These are phyloP conservation scores for Babesia bigemina DNA, from an alignment of 169 alveolate species.

Conservation along the genomic window DNA sequence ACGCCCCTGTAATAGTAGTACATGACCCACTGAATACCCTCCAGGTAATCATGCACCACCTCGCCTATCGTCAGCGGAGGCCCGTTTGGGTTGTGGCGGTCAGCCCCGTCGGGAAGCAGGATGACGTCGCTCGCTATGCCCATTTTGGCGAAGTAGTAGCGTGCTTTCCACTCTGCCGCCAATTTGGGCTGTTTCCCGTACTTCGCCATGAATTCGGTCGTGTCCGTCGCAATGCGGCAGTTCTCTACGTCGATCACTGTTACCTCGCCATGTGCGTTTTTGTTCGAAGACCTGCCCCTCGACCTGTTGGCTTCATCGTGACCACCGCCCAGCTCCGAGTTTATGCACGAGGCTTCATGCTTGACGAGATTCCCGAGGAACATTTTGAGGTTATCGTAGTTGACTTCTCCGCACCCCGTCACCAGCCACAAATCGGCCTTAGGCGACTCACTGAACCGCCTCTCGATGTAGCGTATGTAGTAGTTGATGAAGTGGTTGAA, in stretches of 20 bases:
- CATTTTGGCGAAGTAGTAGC: constrained; percentile 72
- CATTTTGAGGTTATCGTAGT: constrained; percentile 36
- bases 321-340: constrained; percentile 26
- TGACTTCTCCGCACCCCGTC: constrained; percentile 62
- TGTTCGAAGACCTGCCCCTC: neutral
- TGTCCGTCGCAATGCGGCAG: constrained; percentile 57
- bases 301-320: constrained; percentile 9
- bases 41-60: constrained; percentile 87
- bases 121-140: constrained; percentile 81
- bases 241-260: constrained; percentile 62
- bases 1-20: constrained; percentile 93
- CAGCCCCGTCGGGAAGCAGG: neutral
- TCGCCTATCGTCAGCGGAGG: constrained; percentile 75
- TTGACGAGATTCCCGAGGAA: constrained; percentile 36
- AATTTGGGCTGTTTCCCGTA: constrained; percentile 64
- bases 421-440: constrained; percentile 54
- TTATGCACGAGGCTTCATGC: constrained; percentile 25
- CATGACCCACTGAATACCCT: constrained; percentile 96
- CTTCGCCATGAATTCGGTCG: constrained; percentile 58
- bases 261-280: neutral
- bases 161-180: constrained; percentile 58
- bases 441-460: constrained; percentile 28
- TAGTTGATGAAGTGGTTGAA: constrained; percentile 44
- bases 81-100: constrained; percentile 53
- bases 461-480: constrained; percentile 61